Evolutionary conservation across 768 basidiomycete genomes (phyloP).

Genomic region (Suillus lakei): DNA sequence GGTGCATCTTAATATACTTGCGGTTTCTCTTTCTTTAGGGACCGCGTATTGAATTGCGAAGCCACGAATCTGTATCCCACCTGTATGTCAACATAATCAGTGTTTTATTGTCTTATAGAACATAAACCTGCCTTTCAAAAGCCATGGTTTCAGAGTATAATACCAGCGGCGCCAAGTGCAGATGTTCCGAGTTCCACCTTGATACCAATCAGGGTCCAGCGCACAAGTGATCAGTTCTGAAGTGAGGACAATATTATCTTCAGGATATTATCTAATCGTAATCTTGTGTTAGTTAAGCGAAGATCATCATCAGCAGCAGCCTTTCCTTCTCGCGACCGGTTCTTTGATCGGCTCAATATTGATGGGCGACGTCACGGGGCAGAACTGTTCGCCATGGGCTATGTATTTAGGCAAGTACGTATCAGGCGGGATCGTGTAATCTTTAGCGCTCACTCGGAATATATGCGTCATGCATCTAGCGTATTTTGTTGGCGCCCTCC

Average conservation of each 20-base stretch:
- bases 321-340: not conserved
- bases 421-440: not conserved
- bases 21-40: no score
- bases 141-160: not conserved
- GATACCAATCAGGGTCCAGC: not conserved
- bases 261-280: not conserved
- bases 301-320: not conserved
- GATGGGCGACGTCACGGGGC: slow-evolving; percentile 50
- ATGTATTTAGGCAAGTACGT: slow-evolving; percentile 50
- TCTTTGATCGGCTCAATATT: slow-evolving; percentile 27
- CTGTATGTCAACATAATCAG: not conserved
- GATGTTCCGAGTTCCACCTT: not conserved
- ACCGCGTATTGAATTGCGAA: not conserved
- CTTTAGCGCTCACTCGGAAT: not conserved
- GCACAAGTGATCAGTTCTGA: not conserved
- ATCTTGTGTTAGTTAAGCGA: not conserved
- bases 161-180: not conserved
- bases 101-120: not conserved
- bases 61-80: not conserved
- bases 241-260: not conserved
- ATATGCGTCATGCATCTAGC: slow-evolving; percentile 41
- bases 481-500: slow-evolving; percentile 73
- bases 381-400: slow-evolving; percentile 74
- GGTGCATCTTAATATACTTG: not conserved
- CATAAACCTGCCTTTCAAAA: not conserved